Conservation (phyloP, 1,139 yeast genomes). For the Lodderomyces beijingensis region DNA sequence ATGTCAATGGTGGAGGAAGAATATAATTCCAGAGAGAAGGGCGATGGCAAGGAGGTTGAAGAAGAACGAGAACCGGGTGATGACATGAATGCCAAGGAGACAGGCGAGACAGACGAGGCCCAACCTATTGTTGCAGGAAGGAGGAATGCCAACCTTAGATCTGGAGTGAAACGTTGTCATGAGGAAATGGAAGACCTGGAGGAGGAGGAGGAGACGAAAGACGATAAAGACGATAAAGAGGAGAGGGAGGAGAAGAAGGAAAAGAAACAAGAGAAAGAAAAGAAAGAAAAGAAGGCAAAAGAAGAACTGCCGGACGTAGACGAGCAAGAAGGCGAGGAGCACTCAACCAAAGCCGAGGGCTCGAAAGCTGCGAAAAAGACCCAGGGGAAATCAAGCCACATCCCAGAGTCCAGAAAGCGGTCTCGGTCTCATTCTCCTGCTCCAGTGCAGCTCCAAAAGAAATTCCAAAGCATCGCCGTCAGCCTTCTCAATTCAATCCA, state of each 20-base stretch:
- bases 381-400: background rate
- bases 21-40: too few relatives aligned
- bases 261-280: slow-evolving; percentile 9
- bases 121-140: too few relatives aligned
- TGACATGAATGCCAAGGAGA: background rate
- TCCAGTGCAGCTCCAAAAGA: slow-evolving; percentile 32
- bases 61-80: background rate
- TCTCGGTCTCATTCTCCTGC: slow-evolving; percentile 27
- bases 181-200: slow-evolving; percentile 1
- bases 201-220: slow-evolving; percentile 9
- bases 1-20: background rate
- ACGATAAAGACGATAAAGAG: slow-evolving; percentile 3
- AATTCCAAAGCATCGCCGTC: slow-evolving; percentile 51
- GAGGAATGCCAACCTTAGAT: too few relatives aligned
- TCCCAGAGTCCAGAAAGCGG: slow-evolving; percentile 9
- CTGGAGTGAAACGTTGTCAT: too few relatives aligned
- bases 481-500: slow-evolving; percentile 62
- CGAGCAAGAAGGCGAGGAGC: background rate
- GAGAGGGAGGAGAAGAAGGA: slow-evolving; percentile 5
- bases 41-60: background rate
- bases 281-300: slow-evolving; percentile 2
- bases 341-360: background rate
- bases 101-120: background rate
- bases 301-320: slow-evolving; percentile 3
- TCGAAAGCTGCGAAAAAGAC: background rate